Conservation (phyloP, 306 rosid species). For the Pterocarpus santalinus region DNA sequence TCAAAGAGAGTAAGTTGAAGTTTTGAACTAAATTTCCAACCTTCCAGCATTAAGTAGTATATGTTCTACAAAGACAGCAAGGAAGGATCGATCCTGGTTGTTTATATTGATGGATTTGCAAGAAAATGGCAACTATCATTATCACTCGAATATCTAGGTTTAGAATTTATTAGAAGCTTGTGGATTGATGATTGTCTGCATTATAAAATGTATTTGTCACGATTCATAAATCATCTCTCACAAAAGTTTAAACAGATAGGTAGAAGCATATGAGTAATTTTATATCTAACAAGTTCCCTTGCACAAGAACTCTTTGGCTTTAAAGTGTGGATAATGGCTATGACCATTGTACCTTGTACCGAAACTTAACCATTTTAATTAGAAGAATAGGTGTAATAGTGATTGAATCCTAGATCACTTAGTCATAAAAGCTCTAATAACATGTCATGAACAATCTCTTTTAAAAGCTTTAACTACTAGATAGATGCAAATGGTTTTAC, state of each 20-base stretch:
- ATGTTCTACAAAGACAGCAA: conserved; percentile 1
- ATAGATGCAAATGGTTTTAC: background rate
- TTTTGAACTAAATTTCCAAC: conserved; percentile 7
- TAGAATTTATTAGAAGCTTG: background rate
- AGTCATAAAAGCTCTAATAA: background rate
- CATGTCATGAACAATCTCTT: background rate
- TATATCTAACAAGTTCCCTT: background rate
- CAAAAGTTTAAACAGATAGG: background rate
- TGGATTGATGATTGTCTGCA: background rate
- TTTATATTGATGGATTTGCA: conserved; percentile 48
- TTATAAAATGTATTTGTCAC: conserved; percentile 23
- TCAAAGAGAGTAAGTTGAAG: background rate
- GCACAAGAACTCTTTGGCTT: background rate
- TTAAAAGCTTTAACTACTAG: background rate
- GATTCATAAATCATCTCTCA: background rate
- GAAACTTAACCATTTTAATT: background rate
- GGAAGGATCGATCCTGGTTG: conserved; percentile 7
- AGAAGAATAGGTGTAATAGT: too few relatives aligned
- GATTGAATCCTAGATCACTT: background rate
- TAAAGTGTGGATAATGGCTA: too few relatives aligned
- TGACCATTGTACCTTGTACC: background rate
- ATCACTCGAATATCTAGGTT: background rate
- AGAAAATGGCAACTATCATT: conserved; percentile 53
- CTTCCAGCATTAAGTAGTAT: conserved; percentile 20
- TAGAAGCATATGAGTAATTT: background rate